Evolutionary conservation across 2,329 filamentous ascomycete species (phyloP).

Genomic region (Neurospora sp.): DNA sequence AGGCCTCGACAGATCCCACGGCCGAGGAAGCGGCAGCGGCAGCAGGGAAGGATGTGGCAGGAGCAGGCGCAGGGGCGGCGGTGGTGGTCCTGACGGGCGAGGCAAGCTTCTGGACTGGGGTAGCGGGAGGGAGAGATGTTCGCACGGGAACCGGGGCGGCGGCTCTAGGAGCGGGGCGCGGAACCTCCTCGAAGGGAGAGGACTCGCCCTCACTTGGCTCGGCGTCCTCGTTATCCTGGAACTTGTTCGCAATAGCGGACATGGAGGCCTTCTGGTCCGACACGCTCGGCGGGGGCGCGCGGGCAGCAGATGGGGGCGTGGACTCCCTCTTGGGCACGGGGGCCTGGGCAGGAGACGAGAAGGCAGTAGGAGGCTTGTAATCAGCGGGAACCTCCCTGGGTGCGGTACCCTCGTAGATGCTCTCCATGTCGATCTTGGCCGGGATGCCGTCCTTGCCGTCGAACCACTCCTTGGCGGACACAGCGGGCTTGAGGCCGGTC

Average conservation of each 20-base stretch:
- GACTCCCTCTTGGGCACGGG: conserved; percentile 44
- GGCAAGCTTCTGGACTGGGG: conserved; percentile 32
- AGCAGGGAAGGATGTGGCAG: conserved; percentile 28
- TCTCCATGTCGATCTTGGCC: conserved; percentile 88
- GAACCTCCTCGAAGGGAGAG: conserved; percentile 80
- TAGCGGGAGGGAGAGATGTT: conserved; percentile 3
- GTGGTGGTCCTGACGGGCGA: conserved; percentile 32
- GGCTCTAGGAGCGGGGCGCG: conserved; percentile 60
- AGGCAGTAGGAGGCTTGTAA: conserved; percentile 47
- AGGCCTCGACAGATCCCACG: conserved; percentile 49
- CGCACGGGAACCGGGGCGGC: conserved; percentile 20
- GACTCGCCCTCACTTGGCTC: conserved; percentile 51
- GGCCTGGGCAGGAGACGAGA: conserved; percentile 31
- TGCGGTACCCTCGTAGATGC: conserved; percentile 75
- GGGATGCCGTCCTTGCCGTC: conserved; percentile 75
- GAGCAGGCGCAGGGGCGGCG: conserved; percentile 24
- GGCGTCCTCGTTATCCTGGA: conserved; percentile 59
- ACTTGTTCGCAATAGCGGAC: conserved; percentile 75
- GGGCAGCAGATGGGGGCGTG: conserved; percentile 39
- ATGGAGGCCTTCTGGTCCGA: conserved; percentile 84
- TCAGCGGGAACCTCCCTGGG: conserved; percentile 67
- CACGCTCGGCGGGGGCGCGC: conserved; percentile 55
- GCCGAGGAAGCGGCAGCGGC: conserved; percentile 26
- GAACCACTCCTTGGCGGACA: conserved; percentile 77
- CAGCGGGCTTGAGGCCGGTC: conserved; percentile 66